Evolutionary conservation across 2,329 filamentous ascomycete species (phyloP).

Genomic region (Hypomyces rosellus): DNA sequence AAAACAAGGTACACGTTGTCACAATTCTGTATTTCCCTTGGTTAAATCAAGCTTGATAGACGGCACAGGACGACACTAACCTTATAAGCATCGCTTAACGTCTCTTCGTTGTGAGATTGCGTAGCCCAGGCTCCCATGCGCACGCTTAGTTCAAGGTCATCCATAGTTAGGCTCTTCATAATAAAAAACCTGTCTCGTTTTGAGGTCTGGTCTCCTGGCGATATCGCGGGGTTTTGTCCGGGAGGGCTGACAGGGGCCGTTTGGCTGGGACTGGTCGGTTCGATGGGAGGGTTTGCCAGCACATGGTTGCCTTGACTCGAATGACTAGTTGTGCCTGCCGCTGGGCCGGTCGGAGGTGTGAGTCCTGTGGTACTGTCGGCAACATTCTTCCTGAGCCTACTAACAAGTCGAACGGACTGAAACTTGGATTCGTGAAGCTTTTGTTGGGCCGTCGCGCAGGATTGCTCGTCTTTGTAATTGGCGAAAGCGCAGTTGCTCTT

Average conservation of each 20-base stretch:
- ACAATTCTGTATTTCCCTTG: slow-evolving; percentile 47
- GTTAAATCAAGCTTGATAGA: not conserved
- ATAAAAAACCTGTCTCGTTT: slow-evolving; percentile 78
- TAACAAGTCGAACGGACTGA: slow-evolving; percentile 77
- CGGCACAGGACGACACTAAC: slow-evolving; percentile 38
- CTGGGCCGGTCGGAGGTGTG: slow-evolving; percentile 50
- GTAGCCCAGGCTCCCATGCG: slow-evolving; percentile 88
- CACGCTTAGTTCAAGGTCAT: slow-evolving; percentile 86
- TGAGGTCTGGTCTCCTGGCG: not conserved
- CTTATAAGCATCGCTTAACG: slow-evolving; percentile 74
- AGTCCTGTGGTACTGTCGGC: slow-evolving; percentile 40
- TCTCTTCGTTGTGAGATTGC: slow-evolving; percentile 85
- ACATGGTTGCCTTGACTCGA: slow-evolving; percentile 11
- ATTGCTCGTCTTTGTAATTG: slow-evolving; percentile 78
- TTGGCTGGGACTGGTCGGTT: not conserved
- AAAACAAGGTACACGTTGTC: slow-evolving; percentile 90
- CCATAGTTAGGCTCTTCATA: slow-evolving; percentile 84
- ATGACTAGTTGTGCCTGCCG: slow-evolving; percentile 30
- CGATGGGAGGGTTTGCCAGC: slow-evolving; percentile 8
- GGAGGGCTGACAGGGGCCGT: not conserved
- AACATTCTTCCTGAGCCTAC: slow-evolving; percentile 61
- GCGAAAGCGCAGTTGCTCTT: slow-evolving; percentile 98
- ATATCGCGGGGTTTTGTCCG: not conserved
- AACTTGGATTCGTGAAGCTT: slow-evolving; percentile 89
- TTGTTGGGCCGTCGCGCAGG: slow-evolving; percentile 69